Conservation (phyloP, 306 rosid species). For the Dalbergia oliveri region DNA sequence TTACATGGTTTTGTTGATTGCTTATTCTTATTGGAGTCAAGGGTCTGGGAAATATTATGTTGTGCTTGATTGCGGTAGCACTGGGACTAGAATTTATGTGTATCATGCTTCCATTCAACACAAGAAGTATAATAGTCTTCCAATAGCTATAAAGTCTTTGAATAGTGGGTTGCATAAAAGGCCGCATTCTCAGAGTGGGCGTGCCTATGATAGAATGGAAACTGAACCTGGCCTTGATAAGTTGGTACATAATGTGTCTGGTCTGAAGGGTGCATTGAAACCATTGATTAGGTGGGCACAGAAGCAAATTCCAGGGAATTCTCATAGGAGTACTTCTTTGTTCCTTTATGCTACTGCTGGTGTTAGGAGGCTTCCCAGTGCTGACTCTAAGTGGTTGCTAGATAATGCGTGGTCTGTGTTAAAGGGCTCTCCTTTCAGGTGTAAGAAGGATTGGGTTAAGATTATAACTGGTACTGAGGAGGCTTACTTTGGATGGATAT, state of each 20-base stretch:
- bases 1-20: conserved; percentile 59
- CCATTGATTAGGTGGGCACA: conserved; percentile 88
- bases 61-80: conserved; percentile 94
- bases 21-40: conserved; percentile 72
- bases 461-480: conserved; percentile 87
- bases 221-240: conserved; percentile 95
- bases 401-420: conserved; percentile 87
- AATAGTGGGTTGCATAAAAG: conserved; percentile 52
- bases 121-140: conserved; percentile 63
- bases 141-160: conserved; percentile 63
- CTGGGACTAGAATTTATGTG: conserved; percentile 84
- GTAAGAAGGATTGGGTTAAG: conserved; percentile 78
- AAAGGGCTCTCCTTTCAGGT: conserved; percentile 75
- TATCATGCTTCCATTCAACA: conserved; percentile 69
- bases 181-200: conserved; percentile 56
- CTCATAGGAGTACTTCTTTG: conserved; percentile 74
- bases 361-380: conserved; percentile 74
- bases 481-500: conserved; percentile 96
- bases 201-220: conserved; percentile 95
- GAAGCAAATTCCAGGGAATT: conserved; percentile 79
- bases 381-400: conserved; percentile 79
- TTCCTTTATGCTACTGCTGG: conserved; percentile 95
- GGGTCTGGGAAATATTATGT: conserved; percentile 74
- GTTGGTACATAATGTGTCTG: conserved; percentile 72
- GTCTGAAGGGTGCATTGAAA: conserved; percentile 69